Evolutionary conservation across 169 alveolate genomes (phyloP).

Genomic region (Plasmodium vivax): DNA sequence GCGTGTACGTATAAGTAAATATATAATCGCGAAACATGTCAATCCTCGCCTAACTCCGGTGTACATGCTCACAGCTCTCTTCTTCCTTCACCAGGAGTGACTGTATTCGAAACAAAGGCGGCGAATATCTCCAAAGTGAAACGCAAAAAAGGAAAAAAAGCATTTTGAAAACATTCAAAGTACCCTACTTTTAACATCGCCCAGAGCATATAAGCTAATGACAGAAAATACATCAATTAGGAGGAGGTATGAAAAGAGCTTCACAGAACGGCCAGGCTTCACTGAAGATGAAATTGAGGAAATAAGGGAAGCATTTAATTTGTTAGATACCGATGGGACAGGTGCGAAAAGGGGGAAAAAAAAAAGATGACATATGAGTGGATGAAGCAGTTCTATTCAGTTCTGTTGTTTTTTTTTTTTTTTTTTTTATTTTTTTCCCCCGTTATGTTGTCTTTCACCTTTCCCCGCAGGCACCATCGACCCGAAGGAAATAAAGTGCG

Average conservation of each 20-base stretch:
- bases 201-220: constrained; percentile 19
- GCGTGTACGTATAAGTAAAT: neutral
- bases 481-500: constrained; percentile 99
- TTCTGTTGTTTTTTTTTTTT: neutral
- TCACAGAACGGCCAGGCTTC: constrained; percentile 76
- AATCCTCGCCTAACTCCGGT: neutral
- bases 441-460: neutral
- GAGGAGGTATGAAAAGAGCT: constrained; percentile 67
- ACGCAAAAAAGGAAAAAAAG: neutral
- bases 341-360: constrained; percentile 78
- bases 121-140: neutral
- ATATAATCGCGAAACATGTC: neutral
- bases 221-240: constrained; percentile 68
- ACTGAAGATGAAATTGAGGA: constrained; percentile 99
- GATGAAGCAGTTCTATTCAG: neutral
- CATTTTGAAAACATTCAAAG: neutral
- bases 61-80: neutral
- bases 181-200: neutral
- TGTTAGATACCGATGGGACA: constrained; percentile 99
- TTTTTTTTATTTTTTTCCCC: constrained; percentile 19
- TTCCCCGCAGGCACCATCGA: constrained; percentile 93
- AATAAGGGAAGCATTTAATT: constrained; percentile 98
- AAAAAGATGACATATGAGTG: neutral
- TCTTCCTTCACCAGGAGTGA: neutral
- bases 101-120: neutral